Conservation (phyloP, 1,284 basidiomycete species). For the Sporisorium reilianum region DNA sequence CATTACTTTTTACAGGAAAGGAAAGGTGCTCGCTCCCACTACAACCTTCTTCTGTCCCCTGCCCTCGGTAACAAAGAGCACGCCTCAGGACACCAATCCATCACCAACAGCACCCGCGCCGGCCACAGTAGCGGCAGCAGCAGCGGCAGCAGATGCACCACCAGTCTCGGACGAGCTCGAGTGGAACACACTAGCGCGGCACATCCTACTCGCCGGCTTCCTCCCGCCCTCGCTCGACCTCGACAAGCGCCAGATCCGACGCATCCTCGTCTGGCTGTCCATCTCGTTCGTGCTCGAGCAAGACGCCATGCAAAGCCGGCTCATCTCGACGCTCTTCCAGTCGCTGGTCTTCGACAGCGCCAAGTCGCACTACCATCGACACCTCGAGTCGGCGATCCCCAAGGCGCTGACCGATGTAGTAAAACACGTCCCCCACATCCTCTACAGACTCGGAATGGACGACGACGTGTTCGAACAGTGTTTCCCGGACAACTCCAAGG, state of each 20-base stretch:
- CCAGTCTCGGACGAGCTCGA: slow-evolving; percentile 1
- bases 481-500: slow-evolving; percentile 31
- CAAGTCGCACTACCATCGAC: neutral
- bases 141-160: neutral
- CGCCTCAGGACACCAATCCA: neutral
- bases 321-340: slow-evolving; percentile 17
- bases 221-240: slow-evolving; percentile 26
- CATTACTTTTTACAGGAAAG: slow-evolving; percentile 22
- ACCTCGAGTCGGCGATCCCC: slow-evolving; percentile 11
- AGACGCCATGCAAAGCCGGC: slow-evolving; percentile 10
- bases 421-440: slow-evolving; percentile 18
- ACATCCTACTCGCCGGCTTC: slow-evolving; percentile 22
- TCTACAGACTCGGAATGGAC: slow-evolving; percentile 25
- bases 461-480: slow-evolving; percentile 22
- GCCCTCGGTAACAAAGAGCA: slow-evolving; percentile 3
- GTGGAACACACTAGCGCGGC: slow-evolving; percentile 13
- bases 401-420: slow-evolving; percentile 19
- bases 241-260: slow-evolving; percentile 11
- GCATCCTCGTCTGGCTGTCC: slow-evolving; percentile 35
- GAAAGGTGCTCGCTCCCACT: slow-evolving; percentile 16
- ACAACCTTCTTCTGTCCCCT: slow-evolving; percentile 14
- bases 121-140: neutral
- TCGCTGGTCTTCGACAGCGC: slow-evolving; percentile 9
- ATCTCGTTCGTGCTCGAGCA: slow-evolving; percentile 26
- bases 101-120: neutral